Base-by-base conservation (phyloP, 1,284 basidiomycete genomes). In the Moesziomyces parantarcticus region DNA sequence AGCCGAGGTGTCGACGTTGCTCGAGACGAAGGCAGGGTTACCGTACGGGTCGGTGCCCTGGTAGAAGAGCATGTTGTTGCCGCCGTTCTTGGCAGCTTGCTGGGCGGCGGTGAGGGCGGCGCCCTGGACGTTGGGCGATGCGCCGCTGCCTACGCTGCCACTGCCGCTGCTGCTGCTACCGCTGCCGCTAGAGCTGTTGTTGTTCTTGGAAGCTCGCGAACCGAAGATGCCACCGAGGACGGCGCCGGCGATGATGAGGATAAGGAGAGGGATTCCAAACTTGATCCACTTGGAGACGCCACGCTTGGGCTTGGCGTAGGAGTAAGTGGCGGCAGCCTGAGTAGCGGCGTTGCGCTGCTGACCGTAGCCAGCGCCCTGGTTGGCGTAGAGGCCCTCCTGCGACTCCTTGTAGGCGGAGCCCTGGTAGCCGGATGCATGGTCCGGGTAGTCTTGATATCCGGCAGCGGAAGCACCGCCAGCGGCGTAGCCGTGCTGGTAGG, bases 11-110 rank as follows among this genome's bases (percentile, higher is more conserved):
- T 65, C 55, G 88, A 92, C 86, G 69, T 94, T 92, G 18, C 91
- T 91, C 18, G 92, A 90, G 26, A 92, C 92, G 83, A 93, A 97
- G n/a, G 94, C 83, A 6, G 94, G 94, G 63, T 93, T 88, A 86
- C 91, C 88, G 80, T 86, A 86, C 45, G 89, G 88, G 78, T 93
- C 87, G 11, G 92, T 92, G 29, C 75, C 79, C 44, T 75, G 60
- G 67, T 78, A 83, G 47, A 89, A 89, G 18, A 91, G 92, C 36
- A 93, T 88, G 82, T 89, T 91, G 46, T 88, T 83, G 36, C 90
- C 90, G 42, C 91, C 82, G 14, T 87, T 86, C 52, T 87, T 86
- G 83, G 91, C 90, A 21, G 87, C 87, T 71, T 88, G 88, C 47
- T 88, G 87, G 45, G 88, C 87, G 59, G 88, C 87, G 68, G 87